Conservation (phyloP, 2,329 filamentous ascomycete genomes). For the Coniochaeta prunicola region DNA sequence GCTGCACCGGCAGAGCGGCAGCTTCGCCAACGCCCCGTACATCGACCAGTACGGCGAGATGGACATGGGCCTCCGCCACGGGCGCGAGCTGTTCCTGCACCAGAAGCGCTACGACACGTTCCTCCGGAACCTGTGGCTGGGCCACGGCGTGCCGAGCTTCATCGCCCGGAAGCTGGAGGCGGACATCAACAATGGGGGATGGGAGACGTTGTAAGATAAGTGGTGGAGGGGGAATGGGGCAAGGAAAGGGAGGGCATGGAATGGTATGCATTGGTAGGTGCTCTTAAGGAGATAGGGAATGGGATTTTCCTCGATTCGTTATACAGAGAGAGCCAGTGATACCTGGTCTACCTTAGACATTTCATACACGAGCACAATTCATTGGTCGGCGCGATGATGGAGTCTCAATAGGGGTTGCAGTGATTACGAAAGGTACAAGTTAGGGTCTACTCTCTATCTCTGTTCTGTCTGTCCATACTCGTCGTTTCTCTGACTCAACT, state of each 20-base stretch:
- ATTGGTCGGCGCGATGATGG: background rate
- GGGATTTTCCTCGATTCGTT: background rate
- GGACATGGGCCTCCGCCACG: slow-evolving; percentile 81
- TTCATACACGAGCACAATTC: background rate
- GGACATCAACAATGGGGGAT: slow-evolving; percentile 94
- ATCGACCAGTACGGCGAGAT: slow-evolving; percentile 94
- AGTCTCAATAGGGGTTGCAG: background rate
- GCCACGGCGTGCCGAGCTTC: slow-evolving; percentile 78
- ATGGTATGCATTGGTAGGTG: background rate
- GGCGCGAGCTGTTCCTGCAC: slow-evolving; percentile 84
- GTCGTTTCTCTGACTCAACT: background rate
- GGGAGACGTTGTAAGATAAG: slow-evolving; percentile 64
- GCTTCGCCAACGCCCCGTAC: slow-evolving; percentile 83
- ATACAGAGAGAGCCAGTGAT: background rate
- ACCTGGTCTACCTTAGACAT: background rate
- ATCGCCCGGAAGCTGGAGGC: slow-evolving; percentile 88
- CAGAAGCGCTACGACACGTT: slow-evolving; percentile 90
- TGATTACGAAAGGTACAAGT: background rate
- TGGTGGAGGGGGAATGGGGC: background rate
- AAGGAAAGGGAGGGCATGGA: background rate
- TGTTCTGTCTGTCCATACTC: background rate
- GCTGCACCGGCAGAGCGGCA: slow-evolving; percentile 73
- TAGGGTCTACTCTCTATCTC: background rate
- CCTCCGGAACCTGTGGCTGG: slow-evolving; percentile 77
- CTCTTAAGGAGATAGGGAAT: background rate